Evolutionary conservation across 805 yeast genomes (phyloP).

Genomic region (Zygoascus flipseniorum): DNA sequence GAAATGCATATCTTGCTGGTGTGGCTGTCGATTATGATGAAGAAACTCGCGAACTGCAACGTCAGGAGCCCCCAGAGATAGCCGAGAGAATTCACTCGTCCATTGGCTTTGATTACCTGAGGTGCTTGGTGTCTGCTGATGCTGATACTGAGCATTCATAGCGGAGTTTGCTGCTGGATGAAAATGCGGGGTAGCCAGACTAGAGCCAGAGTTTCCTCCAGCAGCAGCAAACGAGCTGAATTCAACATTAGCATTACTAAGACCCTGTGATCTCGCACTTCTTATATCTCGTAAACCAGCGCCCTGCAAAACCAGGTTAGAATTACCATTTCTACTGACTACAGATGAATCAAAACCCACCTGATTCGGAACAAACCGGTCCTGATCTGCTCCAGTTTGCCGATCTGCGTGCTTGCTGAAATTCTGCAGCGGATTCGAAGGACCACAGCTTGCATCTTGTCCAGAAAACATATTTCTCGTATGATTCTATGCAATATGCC

Average conservation of each 20-base stretch:
- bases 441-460: constrained; percentile 20
- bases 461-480: not conserved
- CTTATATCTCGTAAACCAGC: not conserved
- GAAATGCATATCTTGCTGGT: not conserved
- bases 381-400: constrained; percentile 13
- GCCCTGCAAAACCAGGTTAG: not conserved
- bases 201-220: not conserved
- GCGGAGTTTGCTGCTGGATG: not conserved
- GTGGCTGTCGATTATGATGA: not conserved
- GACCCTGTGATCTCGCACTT: not conserved
- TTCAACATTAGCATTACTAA: not conserved
- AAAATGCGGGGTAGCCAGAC: not conserved
- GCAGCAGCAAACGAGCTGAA: not conserved
- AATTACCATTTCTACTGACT: not conserved
- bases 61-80: constrained; percentile 5
- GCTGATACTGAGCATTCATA: not conserved
- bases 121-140: not conserved
- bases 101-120: constrained; percentile 1
- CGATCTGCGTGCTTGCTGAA: constrained; percentile 20
- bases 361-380: constrained; percentile 11
- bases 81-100: constrained; percentile 11
- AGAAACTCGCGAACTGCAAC: not conserved
- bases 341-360: not conserved
- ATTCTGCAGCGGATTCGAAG: constrained; percentile 23
- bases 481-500: no score